Evolutionary conservation across 2,329 filamentous ascomycete genomes (phyloP), one percentile per base, ranked within the genome.

Genomic region (Fusarium equiseti): DNA sequence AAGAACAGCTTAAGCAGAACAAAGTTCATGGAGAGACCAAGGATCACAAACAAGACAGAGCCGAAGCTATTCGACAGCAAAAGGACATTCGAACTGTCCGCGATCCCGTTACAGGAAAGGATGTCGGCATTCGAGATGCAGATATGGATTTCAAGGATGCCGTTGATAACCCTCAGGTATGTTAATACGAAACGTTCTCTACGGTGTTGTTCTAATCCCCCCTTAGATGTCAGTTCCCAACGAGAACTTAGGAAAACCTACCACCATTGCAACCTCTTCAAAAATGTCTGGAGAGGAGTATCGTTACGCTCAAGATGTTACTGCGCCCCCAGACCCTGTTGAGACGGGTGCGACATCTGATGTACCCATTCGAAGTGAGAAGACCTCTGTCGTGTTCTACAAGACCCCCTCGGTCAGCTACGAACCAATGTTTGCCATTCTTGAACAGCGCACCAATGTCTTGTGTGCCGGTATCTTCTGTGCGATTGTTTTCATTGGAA

Each of bases 331-430:
- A 2, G 95, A 97, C 72, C 95, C 95, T 1, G 85, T 97, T 22
- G 90, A 91, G 18, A 87, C 91, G 61, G 93, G 94, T 26, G 89
- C 91, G 35, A 98, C 95, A 1, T 95, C 93, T 27, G 96, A 98
- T 80, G 94, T 98, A 2, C 96, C 96, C 5, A 97, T 98, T 63
- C 92, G 95, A 77, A 95, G 95, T 75, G 95, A 98, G 78, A 98
- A 96, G 86, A 98, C 96, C 6, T 98, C 97, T 68, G 91, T 98
- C 20, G 87, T 98, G 31, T 98, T 98, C 81, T 95, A 98, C 80
- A 95, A 96, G 18, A 98, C 95, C 0, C 95, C 95, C 0, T 92
- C 92, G 0, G 88, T 97, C 72, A 94, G 91, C 82, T 97, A 94
- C 77, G 93, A 97, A 79, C 94, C 95, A 7, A 97, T 94, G 87